A percentile compares a stretch with the other conserved stretches of the same genome.
Conservation (phyloP, 2,329 filamentous ascomycete genomes). For the Tolypocladium sp. region DNA sequence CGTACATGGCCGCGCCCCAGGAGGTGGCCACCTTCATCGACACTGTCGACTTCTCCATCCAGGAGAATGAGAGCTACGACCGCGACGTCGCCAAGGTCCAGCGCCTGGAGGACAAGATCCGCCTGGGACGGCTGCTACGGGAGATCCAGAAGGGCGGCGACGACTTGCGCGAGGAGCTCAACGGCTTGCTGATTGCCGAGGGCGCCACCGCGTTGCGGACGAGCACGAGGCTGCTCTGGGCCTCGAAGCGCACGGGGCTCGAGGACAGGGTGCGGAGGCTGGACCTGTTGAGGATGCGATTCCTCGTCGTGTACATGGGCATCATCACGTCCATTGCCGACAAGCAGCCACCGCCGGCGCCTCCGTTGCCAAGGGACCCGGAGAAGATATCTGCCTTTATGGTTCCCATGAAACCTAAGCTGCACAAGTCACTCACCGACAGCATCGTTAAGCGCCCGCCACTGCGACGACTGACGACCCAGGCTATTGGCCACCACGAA, state of each 20-base stretch:
- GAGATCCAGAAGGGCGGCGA: constrained; percentile 54
- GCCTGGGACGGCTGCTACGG: constrained; percentile 46
- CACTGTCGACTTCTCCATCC: constrained; percentile 50
- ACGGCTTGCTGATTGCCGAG: constrained; percentile 39
- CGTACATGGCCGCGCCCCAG: constrained; percentile 47
- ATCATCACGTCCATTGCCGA: constrained; percentile 34
- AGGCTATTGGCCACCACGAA: constrained; percentile 43
- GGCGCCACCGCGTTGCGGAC: constrained; percentile 32
- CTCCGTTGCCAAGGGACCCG: constrained; percentile 18
- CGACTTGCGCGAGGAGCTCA: constrained; percentile 52
- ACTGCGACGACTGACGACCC: constrained; percentile 43
- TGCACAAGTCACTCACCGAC: constrained; percentile 34
- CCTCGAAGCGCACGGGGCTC: constrained; percentile 40
- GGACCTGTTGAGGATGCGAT: constrained; percentile 55
- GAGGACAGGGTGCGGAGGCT: constrained; percentile 50
- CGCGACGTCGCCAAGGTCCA: constrained; percentile 47
- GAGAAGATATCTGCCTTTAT: constrained; percentile 23
- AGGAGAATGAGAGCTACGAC: constrained; percentile 57
- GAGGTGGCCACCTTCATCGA: constrained; percentile 51
- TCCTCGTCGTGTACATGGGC: constrained; percentile 55
- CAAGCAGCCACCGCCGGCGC: constrained; percentile 23
- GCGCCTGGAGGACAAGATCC: constrained; percentile 53
- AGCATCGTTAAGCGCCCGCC: constrained; percentile 36
- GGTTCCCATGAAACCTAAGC: constrained; percentile 19
- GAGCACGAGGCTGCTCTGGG: constrained; percentile 48